These are phyloP conservation scores for Coffea eugenioides DNA, from an alignment of 257 asterid genomes.

Conservation along the genomic window DNA sequence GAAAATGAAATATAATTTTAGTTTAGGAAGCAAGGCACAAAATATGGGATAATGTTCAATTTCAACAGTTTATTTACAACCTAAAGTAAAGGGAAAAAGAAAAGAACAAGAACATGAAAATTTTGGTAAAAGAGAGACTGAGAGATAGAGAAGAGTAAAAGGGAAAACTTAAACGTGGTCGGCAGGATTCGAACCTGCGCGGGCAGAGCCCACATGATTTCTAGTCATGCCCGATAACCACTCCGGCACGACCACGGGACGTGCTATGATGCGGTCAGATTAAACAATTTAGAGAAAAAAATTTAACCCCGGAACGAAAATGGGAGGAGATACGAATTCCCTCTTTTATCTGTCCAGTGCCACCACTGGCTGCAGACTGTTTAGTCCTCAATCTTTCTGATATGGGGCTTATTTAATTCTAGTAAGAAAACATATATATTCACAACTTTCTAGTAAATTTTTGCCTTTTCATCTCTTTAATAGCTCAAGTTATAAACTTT, in stretches of 20 bases:
- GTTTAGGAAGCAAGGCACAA: too few species aligned
- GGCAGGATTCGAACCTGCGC: constrained; percentile 99
- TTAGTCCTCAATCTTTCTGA: neutral
- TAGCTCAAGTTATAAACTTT: neutral
- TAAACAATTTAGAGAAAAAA: too few species aligned
- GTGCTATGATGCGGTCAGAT: too few species aligned
- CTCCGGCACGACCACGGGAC: constrained; percentile 93
- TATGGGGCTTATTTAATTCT: neutral
- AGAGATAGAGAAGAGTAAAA: too few species aligned
- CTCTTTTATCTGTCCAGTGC: neutral
- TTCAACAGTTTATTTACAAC: too few species aligned
- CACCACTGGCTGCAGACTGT: neutral
- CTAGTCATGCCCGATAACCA: constrained; percentile 99
- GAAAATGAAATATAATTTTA: too few species aligned
- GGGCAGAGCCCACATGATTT: constrained; percentile 99
- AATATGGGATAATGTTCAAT: too few species aligned
- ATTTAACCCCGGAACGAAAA: too few species aligned
- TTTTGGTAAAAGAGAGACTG: neutral
- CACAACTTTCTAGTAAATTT: neutral
- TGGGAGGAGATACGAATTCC: neutral
- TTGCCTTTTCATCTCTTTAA: neutral
- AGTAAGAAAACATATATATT: neutral
- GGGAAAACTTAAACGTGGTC: constrained; percentile 46
- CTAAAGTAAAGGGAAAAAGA: too few species aligned
- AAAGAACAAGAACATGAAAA: too few species aligned